Evolutionary conservation across 2,329 filamentous ascomycete genomes (phyloP), one percentile per base, ranked within the genome.

Genomic region (Coniochaeta prunicola): DNA sequence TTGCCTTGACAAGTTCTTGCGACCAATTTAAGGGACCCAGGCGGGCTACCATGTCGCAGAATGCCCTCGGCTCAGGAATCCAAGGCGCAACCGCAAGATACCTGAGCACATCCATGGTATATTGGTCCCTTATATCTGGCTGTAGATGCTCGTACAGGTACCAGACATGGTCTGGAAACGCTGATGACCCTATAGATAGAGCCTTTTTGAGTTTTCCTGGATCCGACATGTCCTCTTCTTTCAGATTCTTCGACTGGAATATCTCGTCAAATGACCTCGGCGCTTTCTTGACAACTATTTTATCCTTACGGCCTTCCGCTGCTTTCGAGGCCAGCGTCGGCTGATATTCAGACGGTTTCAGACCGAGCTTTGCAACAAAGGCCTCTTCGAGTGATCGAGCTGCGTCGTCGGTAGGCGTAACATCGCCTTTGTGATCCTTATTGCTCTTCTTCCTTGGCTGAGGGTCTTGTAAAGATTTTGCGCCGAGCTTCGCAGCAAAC

Each of bases 51-150:
- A 83, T 60, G 2, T 76, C 71, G 4, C 73, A 66, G n/a, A 80
- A 72, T 58, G 79, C 75, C 64, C 72, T 72, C 1, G 74, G 74
- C 55, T 82, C 78, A 3, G 76, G 67, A 9, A 74, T 63, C n/a
- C 74, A 73, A 5, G 66, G 67, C 3, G 79, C 80, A 17, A 64
- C 69, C 6, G 76, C 70, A 10, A 84, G 71, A 53, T 77, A 77
- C 1, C 69, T 58, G 1, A 82, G 62, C 21, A 81, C 69, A 2
- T 64, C 54, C 2, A 64, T 67, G 2, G 69, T 69, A 13, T 75
- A 62, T 3, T 64, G 62, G 4, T 59, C 50, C 50, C 70, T 65
- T 45, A 73, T 65, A 2, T 65, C 59, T 4, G 67, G 65, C 19
- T 74, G 67, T 17, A 81, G 67, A 7, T 68, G 65, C 31, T 62